Evolutionary conservation across 495 filamentous ascomycete genomes (phyloP).

Genomic region (Rusavskia elegans): DNA sequence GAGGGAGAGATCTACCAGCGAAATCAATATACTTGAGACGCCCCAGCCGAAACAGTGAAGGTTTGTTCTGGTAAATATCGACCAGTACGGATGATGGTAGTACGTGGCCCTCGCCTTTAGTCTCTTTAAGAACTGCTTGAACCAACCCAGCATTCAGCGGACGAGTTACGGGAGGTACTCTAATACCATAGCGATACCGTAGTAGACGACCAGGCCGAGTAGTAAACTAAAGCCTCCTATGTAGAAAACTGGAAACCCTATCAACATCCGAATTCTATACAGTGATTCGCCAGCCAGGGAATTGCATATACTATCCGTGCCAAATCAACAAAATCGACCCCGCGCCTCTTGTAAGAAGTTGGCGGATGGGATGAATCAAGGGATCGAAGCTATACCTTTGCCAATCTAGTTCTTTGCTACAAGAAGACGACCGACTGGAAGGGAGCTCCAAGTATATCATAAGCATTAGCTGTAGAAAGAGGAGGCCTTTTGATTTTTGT

Average conservation of each 20-base stretch:
- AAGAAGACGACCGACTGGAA: no score
- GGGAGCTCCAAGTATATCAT: no score
- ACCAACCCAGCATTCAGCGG: neutral
- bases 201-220: neutral
- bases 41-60: neutral
- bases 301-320: no score
- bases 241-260: neutral
- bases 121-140: neutral
- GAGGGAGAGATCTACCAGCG: slow-evolving; percentile 6
- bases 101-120: neutral
- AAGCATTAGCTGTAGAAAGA: no score
- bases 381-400: no score
- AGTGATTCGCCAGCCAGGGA: no score
- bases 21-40: slow-evolving; percentile 2
- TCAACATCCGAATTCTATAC: neutral
- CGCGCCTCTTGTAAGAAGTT: no score
- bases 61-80: neutral
- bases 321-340: no score
- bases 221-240: neutral
- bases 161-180: neutral
- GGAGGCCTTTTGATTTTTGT: no score
- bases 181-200: neutral
- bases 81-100: neutral
- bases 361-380: no score
- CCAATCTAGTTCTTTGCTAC: no score